A percentile compares a stretch with the other conserved stretches of the same genome.
phyloP scores from a whole-genome alignment of 1,139 yeast genomes.

The Geotrichum europaeum region DNA sequence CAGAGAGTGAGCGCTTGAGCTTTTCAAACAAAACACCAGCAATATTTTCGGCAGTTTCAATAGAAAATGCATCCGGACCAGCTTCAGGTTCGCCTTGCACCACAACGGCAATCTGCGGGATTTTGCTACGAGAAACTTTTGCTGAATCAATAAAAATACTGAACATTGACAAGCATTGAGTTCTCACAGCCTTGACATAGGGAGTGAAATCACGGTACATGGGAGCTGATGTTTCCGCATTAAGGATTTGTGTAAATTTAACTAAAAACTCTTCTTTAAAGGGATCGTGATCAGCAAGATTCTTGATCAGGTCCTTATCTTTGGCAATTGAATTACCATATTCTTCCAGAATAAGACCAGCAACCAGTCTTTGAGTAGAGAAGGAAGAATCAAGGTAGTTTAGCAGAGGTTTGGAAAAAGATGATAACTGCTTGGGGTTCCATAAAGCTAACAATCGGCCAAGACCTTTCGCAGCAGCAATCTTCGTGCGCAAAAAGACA shows the following conservation, averaged over 20 bases:
- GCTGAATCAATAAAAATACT: constrained; percentile 73
- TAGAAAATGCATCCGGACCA: constrained; percentile 86
- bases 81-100: constrained; percentile 95
- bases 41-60: constrained; percentile 70
- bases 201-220: constrained; percentile 81
- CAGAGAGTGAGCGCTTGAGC: constrained; percentile 56
- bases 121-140: constrained; percentile 62
- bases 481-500: constrained; percentile 66
- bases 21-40: constrained; percentile 61
- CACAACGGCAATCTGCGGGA: constrained; percentile 80
- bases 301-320: constrained; percentile 24
- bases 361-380: constrained; percentile 73
- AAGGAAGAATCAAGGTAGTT: constrained; percentile 52
- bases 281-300: constrained; percentile 19
- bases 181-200: constrained; percentile 73
- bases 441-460: constrained; percentile 63
- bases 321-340: constrained; percentile 43
- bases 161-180: constrained; percentile 79
- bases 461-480: constrained; percentile 68
- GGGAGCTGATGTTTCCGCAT: constrained; percentile 44
- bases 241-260: constrained; percentile 40
- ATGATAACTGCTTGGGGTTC: constrained; percentile 34
- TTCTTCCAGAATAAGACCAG: constrained; percentile 67
- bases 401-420: constrained; percentile 32
- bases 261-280: constrained; percentile 27